A percentile compares a stretch with the other conserved stretches of the same genome.
Conservation (phyloP, 495 filamentous ascomycete species). For the Aspergillus saccharolyticus region DNA sequence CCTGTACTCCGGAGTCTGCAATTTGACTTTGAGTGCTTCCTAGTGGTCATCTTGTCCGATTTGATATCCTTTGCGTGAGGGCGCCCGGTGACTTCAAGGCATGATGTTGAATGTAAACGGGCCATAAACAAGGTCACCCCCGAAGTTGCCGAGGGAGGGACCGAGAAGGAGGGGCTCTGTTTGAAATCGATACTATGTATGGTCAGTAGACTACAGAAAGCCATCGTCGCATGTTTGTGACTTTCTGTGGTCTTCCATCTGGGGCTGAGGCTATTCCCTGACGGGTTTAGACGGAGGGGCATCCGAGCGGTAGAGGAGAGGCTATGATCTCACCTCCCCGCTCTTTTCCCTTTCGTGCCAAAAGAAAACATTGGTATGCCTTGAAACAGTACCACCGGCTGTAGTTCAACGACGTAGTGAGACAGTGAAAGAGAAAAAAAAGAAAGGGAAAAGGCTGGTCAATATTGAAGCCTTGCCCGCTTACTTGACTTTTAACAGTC, state of each 20-base stretch:
- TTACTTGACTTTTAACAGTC: neutral
- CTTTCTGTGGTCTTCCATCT: constrained; percentile 10
- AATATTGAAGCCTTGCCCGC: neutral
- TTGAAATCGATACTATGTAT: neutral
- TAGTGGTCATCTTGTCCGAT: neutral
- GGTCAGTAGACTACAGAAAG: neutral
- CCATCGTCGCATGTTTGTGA: neutral
- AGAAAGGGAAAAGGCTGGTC: neutral
- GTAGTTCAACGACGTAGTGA: neutral
- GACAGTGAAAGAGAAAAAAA: too few relatives aligned
- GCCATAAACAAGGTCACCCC: neutral
- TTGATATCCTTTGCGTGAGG: constrained; percentile 10
- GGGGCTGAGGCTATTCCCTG: constrained; percentile 7
- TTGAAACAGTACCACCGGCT: neutral
- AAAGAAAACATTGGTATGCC: neutral
- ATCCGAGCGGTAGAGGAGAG: constrained; percentile 9
- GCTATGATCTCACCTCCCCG: constrained; percentile 11
- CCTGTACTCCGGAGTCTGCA: constrained; percentile 13
- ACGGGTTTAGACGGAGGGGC: constrained; percentile 8
- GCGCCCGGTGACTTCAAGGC: neutral
- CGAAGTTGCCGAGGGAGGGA: too few relatives aligned
- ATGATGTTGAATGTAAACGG: neutral
- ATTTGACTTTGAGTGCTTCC: neutral
- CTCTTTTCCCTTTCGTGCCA: neutral
- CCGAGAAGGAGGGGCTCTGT: neutral